phyloP scores from a whole-genome alignment of 2,329 filamentous ascomycete genomes.

The Sodiomyces alkalinus region DNA sequence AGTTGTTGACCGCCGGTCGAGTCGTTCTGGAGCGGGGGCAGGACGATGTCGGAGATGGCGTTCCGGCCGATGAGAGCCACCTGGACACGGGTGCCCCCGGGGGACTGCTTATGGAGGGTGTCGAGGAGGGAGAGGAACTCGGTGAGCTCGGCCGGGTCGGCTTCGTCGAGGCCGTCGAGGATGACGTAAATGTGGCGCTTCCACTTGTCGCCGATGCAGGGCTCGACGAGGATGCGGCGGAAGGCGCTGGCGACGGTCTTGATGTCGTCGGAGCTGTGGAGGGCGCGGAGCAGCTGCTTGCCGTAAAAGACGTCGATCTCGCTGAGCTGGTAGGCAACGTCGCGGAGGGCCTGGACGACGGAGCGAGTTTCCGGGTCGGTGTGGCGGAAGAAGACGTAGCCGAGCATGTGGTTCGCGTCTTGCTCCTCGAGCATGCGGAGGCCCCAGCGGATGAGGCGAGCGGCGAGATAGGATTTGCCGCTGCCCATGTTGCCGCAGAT shows the following conservation, averaged over 20 bases:
- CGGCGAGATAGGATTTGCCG: slow-evolving; percentile 29
- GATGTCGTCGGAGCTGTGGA: slow-evolving; percentile 23
- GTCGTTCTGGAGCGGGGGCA: slow-evolving; percentile 16
- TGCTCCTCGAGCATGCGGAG: slow-evolving; percentile 13
- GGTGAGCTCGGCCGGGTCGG: slow-evolving; percentile 19
- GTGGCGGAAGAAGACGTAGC: slow-evolving; percentile 33
- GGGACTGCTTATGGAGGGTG: slow-evolving; percentile 9
- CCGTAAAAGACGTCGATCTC: slow-evolving; percentile 28
- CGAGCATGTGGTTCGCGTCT: slow-evolving; percentile 13
- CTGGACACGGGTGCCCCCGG: slow-evolving; percentile 14
- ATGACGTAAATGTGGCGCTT: slow-evolving; percentile 25
- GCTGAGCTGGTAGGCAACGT: slow-evolving; percentile 30
- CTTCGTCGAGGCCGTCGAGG: slow-evolving; percentile 31
- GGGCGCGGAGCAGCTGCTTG: slow-evolving; percentile 20
- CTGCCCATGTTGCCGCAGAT: slow-evolving; percentile 27
- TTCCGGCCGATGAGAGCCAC: slow-evolving; percentile 26
- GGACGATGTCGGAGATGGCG: slow-evolving; percentile 23
- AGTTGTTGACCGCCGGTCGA: slow-evolving; percentile 14
- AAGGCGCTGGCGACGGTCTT: slow-evolving; percentile 28
- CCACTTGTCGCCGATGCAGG: slow-evolving; percentile 17
- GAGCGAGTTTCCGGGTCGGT: slow-evolving; percentile 29
- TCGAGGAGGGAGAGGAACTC: slow-evolving; percentile 21
- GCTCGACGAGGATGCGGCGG: slow-evolving; percentile 22
- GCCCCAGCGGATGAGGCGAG: slow-evolving; percentile 26
- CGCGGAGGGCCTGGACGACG: slow-evolving; percentile 26